Conservation (phyloP, 2,329 filamentous ascomycete species). For the Penicillium griseofulvum region DNA sequence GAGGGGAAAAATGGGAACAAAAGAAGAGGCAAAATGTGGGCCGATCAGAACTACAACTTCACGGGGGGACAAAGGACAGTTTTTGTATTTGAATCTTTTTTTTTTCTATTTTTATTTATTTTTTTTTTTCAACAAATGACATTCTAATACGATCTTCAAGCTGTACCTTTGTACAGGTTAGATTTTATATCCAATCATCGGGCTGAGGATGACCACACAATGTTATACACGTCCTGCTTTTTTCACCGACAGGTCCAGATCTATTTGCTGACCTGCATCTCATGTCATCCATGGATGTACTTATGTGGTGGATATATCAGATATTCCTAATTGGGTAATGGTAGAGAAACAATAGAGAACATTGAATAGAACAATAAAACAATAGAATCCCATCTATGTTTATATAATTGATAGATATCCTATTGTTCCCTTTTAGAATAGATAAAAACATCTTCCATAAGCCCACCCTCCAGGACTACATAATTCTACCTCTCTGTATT, state of each 20-base stretch:
- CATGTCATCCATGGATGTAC: not conserved
- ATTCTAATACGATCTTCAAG: not conserved
- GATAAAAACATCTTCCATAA: not conserved
- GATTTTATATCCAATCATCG: not conserved
- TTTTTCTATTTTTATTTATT: too few relatives aligned
- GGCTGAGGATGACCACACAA: not conserved
- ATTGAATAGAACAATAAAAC: not conserved
- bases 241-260: not conserved
- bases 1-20: not conserved
- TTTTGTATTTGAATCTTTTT: not conserved
- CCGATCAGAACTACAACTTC: not conserved
- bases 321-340: not conserved
- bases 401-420: too few relatives aligned
- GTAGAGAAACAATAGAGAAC: not conserved
- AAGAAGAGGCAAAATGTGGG: slow-evolving; percentile 8
- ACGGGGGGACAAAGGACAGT: not conserved
- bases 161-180: not conserved
- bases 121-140: not conserved
- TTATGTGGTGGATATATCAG: not conserved
- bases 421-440: not conserved
- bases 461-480: too few relatives aligned
- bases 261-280: not conserved
- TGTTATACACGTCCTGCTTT: not conserved
- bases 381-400: too few relatives aligned
- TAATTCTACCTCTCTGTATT: too few relatives aligned